Conservation (phyloP, 768 basidiomycete species). For the Cystofilobasidium macerans region DNA sequence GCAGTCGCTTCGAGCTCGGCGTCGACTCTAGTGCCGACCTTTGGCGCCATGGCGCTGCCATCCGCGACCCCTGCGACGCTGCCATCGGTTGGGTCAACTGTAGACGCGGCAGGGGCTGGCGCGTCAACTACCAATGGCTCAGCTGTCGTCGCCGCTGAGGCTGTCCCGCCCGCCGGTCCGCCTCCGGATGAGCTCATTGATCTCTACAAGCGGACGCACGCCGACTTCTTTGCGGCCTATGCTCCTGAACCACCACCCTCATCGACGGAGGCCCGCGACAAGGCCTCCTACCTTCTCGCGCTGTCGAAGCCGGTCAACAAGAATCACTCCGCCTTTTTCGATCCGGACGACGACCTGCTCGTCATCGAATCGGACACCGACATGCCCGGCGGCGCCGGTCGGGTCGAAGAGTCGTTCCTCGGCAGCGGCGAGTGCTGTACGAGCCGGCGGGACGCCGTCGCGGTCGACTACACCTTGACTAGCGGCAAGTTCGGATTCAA, state of each 20-base stretch:
- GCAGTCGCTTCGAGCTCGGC: constrained; percentile 5
- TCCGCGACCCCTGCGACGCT: neutral
- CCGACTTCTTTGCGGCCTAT: constrained; percentile 7
- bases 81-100: neutral
- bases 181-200: neutral
- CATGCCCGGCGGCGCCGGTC: neutral
- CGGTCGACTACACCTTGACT: neutral
- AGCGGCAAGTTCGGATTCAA: neutral
- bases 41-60: neutral
- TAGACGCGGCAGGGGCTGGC: neutral
- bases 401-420: neutral
- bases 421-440: neutral
- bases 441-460: neutral
- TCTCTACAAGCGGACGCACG: constrained; percentile 11
- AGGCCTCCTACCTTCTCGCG: neutral
- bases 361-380: constrained; percentile 4
- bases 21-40: neutral
- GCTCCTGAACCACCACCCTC: neutral
- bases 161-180: neutral
- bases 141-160: neutral
- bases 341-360: constrained; percentile 8
- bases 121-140: neutral
- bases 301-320: neutral
- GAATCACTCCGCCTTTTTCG: neutral
- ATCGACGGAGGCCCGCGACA: neutral